Conservation (phyloP, 306 rosid species). For the Lotus japonicus region DNA sequence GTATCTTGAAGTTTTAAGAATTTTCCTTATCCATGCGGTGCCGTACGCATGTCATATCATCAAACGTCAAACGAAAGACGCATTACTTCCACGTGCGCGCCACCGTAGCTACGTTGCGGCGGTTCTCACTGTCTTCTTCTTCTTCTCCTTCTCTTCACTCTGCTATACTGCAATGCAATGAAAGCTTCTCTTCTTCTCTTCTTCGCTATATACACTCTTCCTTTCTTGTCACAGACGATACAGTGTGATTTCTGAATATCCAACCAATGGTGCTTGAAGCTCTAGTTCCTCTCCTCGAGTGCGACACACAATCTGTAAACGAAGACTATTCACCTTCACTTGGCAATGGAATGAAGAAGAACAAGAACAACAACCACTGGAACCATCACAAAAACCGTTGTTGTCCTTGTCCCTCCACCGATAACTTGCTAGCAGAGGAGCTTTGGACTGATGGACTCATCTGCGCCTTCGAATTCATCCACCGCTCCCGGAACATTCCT, state of each 20-base stretch:
- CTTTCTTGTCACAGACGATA: not conserved
- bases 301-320: not conserved
- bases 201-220: not conserved
- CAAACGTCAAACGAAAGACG: no score
- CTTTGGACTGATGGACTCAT: constrained; percentile 61
- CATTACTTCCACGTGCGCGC: constrained; percentile 7
- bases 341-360: constrained; percentile 28
- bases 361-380: constrained; percentile 20
- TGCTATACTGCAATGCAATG: not conserved
- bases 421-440: constrained; percentile 17
- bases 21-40: no score
- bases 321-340: constrained; percentile 13
- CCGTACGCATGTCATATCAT: no score
- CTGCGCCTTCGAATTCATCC: constrained; percentile 57
- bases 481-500: constrained; percentile 11
- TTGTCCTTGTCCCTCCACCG: not conserved
- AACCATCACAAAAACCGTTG: constrained; percentile 8
- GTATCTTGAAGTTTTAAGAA: no score
- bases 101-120: constrained; percentile 1
- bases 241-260: not conserved
- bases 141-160: not conserved
- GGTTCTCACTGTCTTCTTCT: constrained; percentile 10
- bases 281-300: constrained; percentile 33
- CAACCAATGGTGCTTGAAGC: constrained; percentile 32
- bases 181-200: not conserved